Conservation (phyloP, 1,284 basidiomycete species). For the Cerrena zonata region DNA sequence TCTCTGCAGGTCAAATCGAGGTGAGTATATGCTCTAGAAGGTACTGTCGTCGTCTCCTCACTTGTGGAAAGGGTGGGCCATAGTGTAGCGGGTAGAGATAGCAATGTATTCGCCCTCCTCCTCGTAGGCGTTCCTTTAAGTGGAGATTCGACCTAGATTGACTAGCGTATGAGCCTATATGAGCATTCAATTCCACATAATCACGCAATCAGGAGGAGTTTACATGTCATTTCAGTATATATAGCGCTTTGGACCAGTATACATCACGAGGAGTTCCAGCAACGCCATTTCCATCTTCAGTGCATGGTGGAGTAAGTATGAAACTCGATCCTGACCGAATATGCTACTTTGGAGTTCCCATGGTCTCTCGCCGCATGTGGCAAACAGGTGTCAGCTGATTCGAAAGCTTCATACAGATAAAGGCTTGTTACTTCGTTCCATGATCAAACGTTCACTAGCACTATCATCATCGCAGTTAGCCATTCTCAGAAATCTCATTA, state of each 20-base stretch:
- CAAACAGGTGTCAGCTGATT: too few relatives aligned
- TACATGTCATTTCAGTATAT: neutral
- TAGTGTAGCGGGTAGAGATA: neutral
- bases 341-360: too few relatives aligned
- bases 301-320: too few relatives aligned
- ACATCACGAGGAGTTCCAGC: too few relatives aligned
- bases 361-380: too few relatives aligned
- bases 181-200: constrained; percentile 1
- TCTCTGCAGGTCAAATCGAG: constrained; percentile 35
- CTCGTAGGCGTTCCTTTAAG: neutral
- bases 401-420: too few relatives aligned
- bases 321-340: too few relatives aligned
- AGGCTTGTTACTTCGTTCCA: too few relatives aligned
- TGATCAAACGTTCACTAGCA: too few relatives aligned
- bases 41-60: constrained; percentile 10
- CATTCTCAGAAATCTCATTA: neutral
- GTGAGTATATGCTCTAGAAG: neutral
- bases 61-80: constrained; percentile 20
- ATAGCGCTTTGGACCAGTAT: too few relatives aligned
- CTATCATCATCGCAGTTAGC: neutral
- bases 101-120: too few relatives aligned
- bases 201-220: neutral
- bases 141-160: neutral
- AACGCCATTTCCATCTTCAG: too few relatives aligned
- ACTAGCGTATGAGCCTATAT: neutral